Percentiles rank a stretch among this genome's conserved stretches.
These are phyloP conservation scores for Coriaria nepalensis DNA, from an alignment of 306 rosid species.

Conservation along the genomic window DNA sequence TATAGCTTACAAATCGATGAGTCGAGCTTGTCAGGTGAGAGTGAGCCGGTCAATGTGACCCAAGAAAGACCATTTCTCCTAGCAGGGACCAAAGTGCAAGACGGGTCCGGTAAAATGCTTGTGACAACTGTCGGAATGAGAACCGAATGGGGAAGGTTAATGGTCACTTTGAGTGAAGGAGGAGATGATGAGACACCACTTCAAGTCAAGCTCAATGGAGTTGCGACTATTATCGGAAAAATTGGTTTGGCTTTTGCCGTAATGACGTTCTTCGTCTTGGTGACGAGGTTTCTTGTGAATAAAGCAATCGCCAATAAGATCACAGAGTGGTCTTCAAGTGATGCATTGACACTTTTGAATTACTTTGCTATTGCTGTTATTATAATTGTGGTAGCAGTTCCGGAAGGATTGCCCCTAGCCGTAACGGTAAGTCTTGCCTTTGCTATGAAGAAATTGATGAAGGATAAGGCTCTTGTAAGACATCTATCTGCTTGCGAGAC, in stretches of 20 bases:
- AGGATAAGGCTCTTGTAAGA: slow-evolving; percentile 75
- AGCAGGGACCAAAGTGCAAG: slow-evolving; percentile 72
- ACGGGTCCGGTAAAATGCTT: slow-evolving; percentile 78
- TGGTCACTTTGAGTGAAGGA: slow-evolving; percentile 71
- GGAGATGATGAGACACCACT: slow-evolving; percentile 91
- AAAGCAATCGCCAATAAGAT: slow-evolving; percentile 32
- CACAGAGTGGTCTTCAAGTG: slow-evolving; percentile 37
- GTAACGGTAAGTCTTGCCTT: slow-evolving; percentile 90
- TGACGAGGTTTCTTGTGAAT: slow-evolving; percentile 37
- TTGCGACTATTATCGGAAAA: slow-evolving; percentile 82
- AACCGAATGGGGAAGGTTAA: slow-evolving; percentile 96
- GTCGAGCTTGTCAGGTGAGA: slow-evolving; percentile 84
- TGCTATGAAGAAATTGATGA: slow-evolving; percentile 83
- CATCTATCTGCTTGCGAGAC: slow-evolving; percentile 92
- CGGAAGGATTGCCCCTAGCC: slow-evolving; percentile 84
- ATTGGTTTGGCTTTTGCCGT: slow-evolving; percentile 69
- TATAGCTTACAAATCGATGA: slow-evolving; percentile 56
- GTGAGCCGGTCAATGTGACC: slow-evolving; percentile 45
- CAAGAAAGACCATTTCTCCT: slow-evolving; percentile 45
- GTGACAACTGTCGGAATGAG: slow-evolving; percentile 77
- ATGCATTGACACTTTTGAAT: slow-evolving; percentile 46
- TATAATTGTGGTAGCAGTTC: slow-evolving; percentile 86
- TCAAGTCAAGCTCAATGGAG: slow-evolving; percentile 88
- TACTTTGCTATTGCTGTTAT: slow-evolving; percentile 77
- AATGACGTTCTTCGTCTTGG: slow-evolving; percentile 59